Evolutionary conservation across 805 yeast genomes (phyloP).

Genomic region (Yamadazyma sp.): DNA sequence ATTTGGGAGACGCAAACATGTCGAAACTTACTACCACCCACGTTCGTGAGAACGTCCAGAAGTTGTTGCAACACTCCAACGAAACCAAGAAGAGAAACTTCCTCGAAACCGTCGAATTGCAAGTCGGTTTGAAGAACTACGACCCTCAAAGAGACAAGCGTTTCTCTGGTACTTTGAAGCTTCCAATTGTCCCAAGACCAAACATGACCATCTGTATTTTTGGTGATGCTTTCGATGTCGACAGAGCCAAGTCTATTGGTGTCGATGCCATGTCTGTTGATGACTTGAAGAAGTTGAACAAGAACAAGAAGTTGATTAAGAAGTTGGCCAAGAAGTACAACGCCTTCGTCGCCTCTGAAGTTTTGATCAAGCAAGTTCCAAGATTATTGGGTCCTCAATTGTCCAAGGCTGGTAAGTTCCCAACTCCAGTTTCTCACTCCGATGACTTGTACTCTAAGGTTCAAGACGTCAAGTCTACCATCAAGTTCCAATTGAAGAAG

Average conservation of each 20-base stretch:
- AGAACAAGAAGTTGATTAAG: constrained; percentile 99
- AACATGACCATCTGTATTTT: constrained; percentile 99
- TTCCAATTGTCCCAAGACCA: constrained; percentile 99
- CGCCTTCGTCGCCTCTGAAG: constrained; percentile 99
- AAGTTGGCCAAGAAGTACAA: constrained; percentile 99
- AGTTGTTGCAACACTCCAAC: constrained; percentile 83
- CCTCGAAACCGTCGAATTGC: constrained; percentile 99
- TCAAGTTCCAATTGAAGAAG: constrained; percentile 99
- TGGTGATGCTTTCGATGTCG: constrained; percentile 99
- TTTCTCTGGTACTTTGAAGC: constrained; percentile 99
- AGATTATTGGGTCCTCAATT: constrained; percentile 99
- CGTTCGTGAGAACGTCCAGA: constrained; percentile 95
- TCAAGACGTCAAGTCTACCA: constrained; percentile 97
- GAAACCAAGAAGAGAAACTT: constrained; percentile 99
- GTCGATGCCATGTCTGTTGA: constrained; percentile 99
- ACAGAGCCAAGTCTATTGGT: constrained; percentile 99
- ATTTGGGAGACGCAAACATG: constrained; percentile 83
- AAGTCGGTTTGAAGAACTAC: constrained; percentile 99
- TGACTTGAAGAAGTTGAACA: constrained; percentile 99
- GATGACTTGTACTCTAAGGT: constrained; percentile 97
- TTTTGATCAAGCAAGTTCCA: constrained; percentile 99
- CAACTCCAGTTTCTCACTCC: constrained; percentile 99
- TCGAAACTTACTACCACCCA: constrained; percentile 88
- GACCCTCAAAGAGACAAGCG: constrained; percentile 99
- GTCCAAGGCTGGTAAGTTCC: constrained; percentile 99